Evolutionary conservation across 2,329 filamentous ascomycete species (phyloP), one percentile per base, ranked within the genome.

Genomic region (Fusarium sp.): DNA sequence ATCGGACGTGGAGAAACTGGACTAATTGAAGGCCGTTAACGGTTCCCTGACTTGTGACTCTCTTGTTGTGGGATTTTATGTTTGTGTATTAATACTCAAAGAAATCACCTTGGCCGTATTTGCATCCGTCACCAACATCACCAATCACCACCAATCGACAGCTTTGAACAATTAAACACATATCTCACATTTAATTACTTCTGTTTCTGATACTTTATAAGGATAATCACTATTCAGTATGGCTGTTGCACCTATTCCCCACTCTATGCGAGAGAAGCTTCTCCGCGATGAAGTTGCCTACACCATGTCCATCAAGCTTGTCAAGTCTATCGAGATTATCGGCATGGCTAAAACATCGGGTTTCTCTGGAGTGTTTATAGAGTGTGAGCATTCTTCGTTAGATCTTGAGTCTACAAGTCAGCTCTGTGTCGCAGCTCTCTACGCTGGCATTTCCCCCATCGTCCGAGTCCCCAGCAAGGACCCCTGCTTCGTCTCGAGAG

Each of bases 291-390:
- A 76, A 20, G 72, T 77, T 1, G 74, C 72, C 4, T 75, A 72
- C 52, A 75, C 72, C 23, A 68, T 77, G 59, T 70, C 70, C 51
- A 75, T 81, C 62, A 76, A 75, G 47, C 66, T 79, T 7, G 63
- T 75, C n/a, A 70, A 75, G 11, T 75, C 72, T 13, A 56, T 74
- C 0, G 71, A 76, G n/a, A 72, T 81, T 16, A 74, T 78, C 3
- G 72, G 76, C 20, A 72, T 81, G 41, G 79, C 80, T 12, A 75
- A 75, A 57, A 72, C 75, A 26, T 75, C 74, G 5, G 77, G 77
- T 8, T 81, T 74, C 46, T 75, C 81, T 40, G 70, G 76, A 1
- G 62, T 81, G 0, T 77, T 81, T 63, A 78, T 82, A 31, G 80
- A 82, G 16, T 72, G 79, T 20, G 79, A 81, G 57, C 79, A 81